Base-by-base conservation (phyloP, 2,329 filamentous ascomycete species). In the Fusarium sp. region DNA sequence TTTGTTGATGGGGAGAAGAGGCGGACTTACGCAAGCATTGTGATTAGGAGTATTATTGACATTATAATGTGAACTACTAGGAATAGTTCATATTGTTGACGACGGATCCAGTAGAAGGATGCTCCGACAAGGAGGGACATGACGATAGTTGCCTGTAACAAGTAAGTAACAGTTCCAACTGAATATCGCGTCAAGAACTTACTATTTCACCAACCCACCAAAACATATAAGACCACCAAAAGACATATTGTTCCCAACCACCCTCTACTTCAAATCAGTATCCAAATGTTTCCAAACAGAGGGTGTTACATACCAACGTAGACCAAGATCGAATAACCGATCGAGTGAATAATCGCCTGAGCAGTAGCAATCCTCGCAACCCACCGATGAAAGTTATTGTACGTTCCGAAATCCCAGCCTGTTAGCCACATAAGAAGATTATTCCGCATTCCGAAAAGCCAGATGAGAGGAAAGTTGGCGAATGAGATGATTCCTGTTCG, bases 361-460 rank as follows among this genome's bases (percentile, higher is more conserved):
- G 89, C 59, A 0, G 89, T 89, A 8, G 88, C 84, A 4, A 91
- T 82, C 20, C 90, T 82, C 0, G 90, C 90, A 5, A 90, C 82
- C 83, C 89, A 89, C 1, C 90, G 86, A 76, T 92, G 90, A 55
- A 92, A 91, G 42, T 88, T 84, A 69, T 88, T 92, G 72, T 88
- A 92, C 0, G 88, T 89, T 3, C 84, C 84, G 75, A 90, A 92
- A 13, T 87, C 88, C 89, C 90, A 92, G 0, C 90, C 90, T 0
- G 90, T 92, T 1, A 89, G 75, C 88, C 88, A 90, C 57, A 91
- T 80, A 18, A 92, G 82, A 0, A 89, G 73, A 54, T 92, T 91
- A 66, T 92, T 93, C 12, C 90, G 82, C 74, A 88, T 87, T 1
- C 86, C 87, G 68, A 92, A 92, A 0, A 92, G 77, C 89, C 89